Evolutionary conservation across 257 asterid genomes (phyloP).

Genomic region (Lantana camara): DNA sequence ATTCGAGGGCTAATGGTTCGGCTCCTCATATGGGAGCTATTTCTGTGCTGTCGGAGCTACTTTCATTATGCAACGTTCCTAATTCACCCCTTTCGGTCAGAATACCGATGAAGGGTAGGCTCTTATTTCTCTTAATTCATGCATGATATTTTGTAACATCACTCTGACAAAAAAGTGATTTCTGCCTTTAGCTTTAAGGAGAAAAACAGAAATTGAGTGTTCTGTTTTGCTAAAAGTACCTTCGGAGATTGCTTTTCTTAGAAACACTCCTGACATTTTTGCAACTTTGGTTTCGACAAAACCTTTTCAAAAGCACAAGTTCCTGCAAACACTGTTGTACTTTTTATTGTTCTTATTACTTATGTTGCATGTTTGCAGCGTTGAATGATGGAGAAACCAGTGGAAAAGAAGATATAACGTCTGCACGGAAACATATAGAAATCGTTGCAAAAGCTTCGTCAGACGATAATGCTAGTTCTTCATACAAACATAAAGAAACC

Average conservation of each 20-base stretch:
- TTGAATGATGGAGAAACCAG: constrained; percentile 24
- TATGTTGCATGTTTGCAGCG: constrained; percentile 37
- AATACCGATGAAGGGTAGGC: constrained; percentile 45
- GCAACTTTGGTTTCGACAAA: too few species aligned
- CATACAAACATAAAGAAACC: constrained; percentile 30
- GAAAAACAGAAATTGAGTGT: too few species aligned
- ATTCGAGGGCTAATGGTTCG: constrained; percentile 26
- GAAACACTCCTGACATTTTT: too few species aligned
- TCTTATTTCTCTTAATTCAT: constrained; percentile 22
- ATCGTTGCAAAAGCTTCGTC: constrained; percentile 28
- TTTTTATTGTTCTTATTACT: constrained; percentile 13
- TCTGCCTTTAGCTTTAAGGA: too few species aligned
- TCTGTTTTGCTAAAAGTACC: too few species aligned
- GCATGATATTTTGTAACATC: neutral
- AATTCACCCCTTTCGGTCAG: constrained; percentile 34
- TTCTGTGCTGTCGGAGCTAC: constrained; percentile 52
- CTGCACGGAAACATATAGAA: constrained; percentile 30
- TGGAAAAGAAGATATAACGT: constrained; percentile 26
- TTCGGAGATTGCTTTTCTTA: too few species aligned
- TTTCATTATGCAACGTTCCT: constrained; percentile 42
- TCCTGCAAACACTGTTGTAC: neutral
- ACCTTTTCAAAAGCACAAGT: too few species aligned
- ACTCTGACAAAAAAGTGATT: too few species aligned
- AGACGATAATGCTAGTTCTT: constrained; percentile 25
- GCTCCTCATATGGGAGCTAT: constrained; percentile 47